Evolutionary conservation across 257 asterid genomes (phyloP).

Genomic region (Perilla frutescens): DNA sequence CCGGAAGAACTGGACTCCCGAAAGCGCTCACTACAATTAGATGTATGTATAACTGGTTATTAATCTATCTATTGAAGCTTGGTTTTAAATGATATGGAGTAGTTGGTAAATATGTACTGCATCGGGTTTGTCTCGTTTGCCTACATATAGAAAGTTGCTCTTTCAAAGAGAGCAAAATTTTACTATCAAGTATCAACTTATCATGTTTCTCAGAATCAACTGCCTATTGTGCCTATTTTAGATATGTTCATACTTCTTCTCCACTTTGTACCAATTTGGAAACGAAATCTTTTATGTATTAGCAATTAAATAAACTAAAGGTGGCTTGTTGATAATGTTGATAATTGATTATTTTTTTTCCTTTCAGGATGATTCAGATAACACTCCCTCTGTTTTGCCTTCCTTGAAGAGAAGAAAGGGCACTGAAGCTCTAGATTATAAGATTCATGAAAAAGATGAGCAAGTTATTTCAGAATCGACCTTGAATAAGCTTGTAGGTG

Average conservation of each 20-base stretch:
- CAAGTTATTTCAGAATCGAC: slow-evolving; percentile 68
- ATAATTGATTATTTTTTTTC: slow-evolving; percentile 24
- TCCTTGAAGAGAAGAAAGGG: slow-evolving; percentile 60
- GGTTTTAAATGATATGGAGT: background rate
- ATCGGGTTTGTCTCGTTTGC: background rate
- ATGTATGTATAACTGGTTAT: slow-evolving; percentile 34
- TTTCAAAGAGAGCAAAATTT: background rate
- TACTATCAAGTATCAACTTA: background rate
- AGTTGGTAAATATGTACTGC: background rate
- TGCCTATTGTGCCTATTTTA: too few relatives aligned
- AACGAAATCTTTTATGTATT: background rate
- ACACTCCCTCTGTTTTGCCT: slow-evolving; percentile 44
- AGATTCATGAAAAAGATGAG: slow-evolving; percentile 48
- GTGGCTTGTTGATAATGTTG: slow-evolving; percentile 25
- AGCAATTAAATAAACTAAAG: background rate
- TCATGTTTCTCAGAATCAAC: background rate
- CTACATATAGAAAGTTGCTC: too few relatives aligned
- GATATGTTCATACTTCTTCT: background rate
- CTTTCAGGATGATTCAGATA: slow-evolving; percentile 53
- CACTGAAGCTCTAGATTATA: slow-evolving; percentile 38
- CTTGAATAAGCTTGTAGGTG: slow-evolving; percentile 84
- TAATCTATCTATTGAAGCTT: background rate
- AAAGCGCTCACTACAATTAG: slow-evolving; percentile 63
- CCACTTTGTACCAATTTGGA: background rate
- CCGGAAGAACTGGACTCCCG: slow-evolving; percentile 83